Evolutionary conservation across 768 basidiomycete species (phyloP).

Genomic region (Panaeolus papilionaceus): DNA sequence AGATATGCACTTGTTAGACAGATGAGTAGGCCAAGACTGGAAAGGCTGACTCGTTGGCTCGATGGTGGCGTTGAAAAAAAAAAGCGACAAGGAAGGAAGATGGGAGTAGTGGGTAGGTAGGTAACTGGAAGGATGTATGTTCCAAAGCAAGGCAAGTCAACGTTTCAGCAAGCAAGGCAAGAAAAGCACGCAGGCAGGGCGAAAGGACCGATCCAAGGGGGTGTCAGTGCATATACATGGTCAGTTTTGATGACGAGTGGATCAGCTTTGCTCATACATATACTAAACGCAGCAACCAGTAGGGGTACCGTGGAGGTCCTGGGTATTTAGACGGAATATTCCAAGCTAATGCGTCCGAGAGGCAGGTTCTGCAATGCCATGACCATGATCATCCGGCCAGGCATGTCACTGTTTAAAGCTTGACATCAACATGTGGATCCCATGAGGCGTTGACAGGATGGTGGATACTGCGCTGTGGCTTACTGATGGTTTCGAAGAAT

Average conservation of each 20-base stretch:
- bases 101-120: not conserved
- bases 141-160: slow-evolving; percentile 1
- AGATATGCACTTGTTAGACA: not conserved
- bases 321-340: not conserved
- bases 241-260: slow-evolving; percentile 5
- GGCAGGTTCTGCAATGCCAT: not conserved
- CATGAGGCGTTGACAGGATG: slow-evolving; percentile 3
- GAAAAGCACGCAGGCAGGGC: not conserved
- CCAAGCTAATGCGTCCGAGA: not conserved
- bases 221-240: not conserved
- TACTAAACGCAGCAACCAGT: slow-evolving; percentile 5
- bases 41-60: not conserved
- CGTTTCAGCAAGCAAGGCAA: slow-evolving; percentile 9
- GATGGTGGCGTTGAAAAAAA: slow-evolving; percentile 11
- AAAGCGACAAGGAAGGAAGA: not conserved
- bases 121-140: not conserved
- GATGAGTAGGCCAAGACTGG: not conserved
- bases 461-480: not conserved
- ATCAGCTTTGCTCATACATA: not conserved
- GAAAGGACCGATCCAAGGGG: slow-evolving; percentile 10
- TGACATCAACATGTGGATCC: slow-evolving; percentile 8
- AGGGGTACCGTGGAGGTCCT: slow-evolving; percentile 7
- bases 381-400: slow-evolving; percentile 9
- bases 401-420: not conserved
- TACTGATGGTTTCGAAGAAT: slow-evolving; percentile 1